These are phyloP conservation scores for Hypoxylon sp. DNA, from an alignment of 2,329 filamentous ascomycete genomes.

Conservation along the genomic window DNA sequence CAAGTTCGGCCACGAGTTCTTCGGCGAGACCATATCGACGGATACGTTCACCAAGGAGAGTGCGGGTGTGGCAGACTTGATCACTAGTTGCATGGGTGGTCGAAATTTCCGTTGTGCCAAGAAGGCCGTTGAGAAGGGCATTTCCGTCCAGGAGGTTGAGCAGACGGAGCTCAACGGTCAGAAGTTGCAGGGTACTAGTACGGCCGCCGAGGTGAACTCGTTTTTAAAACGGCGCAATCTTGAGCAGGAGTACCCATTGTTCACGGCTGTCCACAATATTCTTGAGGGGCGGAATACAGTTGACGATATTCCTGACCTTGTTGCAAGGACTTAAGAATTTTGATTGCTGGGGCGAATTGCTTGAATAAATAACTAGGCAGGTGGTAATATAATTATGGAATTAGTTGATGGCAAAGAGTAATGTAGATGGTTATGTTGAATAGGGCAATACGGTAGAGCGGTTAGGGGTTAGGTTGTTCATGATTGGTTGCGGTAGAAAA, in stretches of 20 bases:
- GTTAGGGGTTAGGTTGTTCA: slow-evolving; percentile 11
- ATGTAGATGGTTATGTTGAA: slow-evolving; percentile 14
- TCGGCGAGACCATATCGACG: slow-evolving; percentile 82
- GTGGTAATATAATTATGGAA: slow-evolving; percentile 1
- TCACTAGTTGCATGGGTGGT: slow-evolving; percentile 92
- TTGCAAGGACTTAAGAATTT: slow-evolving; percentile 56
- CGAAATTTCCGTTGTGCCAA: slow-evolving; percentile 96
- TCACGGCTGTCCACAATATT: slow-evolving; percentile 90
- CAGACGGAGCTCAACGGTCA: slow-evolving; percentile 92
- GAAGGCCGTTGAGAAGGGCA: slow-evolving; percentile 83
- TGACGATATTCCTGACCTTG: slow-evolving; percentile 83
- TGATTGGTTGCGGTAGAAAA: slow-evolving; percentile 29
- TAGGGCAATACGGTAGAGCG: slow-evolving; percentile 9
- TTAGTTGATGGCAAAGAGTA: slow-evolving; percentile 2
- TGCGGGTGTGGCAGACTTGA: slow-evolving; percentile 93
- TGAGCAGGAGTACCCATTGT: slow-evolving; percentile 89
- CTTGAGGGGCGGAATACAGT: slow-evolving; percentile 82
- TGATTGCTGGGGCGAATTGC: background rate
- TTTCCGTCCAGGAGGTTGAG: slow-evolving; percentile 90
- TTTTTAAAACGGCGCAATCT: slow-evolving; percentile 85
- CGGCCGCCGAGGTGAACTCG: slow-evolving; percentile 89
- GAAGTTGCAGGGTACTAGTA: slow-evolving; percentile 96
- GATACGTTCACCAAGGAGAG: slow-evolving; percentile 97
- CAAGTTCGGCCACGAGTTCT: slow-evolving; percentile 94
- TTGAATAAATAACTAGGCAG: background rate